Evolutionary conservation across 1,284 basidiomycete species (phyloP).

Genomic region (Peniophora sp.): DNA sequence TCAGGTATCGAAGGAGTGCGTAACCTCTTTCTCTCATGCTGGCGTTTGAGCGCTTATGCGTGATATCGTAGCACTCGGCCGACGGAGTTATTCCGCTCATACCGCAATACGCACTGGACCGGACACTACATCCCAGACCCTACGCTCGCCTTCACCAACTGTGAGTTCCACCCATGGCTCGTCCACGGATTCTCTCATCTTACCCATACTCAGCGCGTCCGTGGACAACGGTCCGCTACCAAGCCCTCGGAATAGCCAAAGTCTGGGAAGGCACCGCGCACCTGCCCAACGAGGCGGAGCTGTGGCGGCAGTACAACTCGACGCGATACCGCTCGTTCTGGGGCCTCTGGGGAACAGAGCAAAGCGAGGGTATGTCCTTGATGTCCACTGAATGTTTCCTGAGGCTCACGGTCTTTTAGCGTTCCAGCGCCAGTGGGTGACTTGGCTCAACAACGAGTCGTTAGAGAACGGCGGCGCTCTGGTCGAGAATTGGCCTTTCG

Average conservation of each 20-base stretch:
- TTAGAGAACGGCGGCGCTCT: slow-evolving; percentile 18
- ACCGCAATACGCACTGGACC: neutral
- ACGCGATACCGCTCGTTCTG: slow-evolving; percentile 15
- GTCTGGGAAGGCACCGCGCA: neutral
- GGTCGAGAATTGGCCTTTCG: slow-evolving; percentile 16
- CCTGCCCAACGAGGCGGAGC: neutral
- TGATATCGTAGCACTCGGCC: neutral
- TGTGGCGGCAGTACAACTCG: slow-evolving; percentile 8
- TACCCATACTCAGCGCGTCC: neutral
- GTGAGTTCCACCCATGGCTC: neutral
- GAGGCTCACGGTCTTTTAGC: slow-evolving; percentile 6
- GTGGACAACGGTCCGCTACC: neutral
- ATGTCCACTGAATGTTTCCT: neutral
- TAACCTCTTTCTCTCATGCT: neutral
- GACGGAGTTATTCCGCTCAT: neutral
- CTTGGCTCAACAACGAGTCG: slow-evolving; percentile 23
- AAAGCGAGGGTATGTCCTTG: slow-evolving; percentile 10
- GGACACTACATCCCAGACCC: neutral
- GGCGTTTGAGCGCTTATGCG: neutral
- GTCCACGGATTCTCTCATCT: neutral
- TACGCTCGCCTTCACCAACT: neutral
- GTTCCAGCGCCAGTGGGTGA: slow-evolving; percentile 18
- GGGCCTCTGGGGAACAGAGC: slow-evolving; percentile 14
- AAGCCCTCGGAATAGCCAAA: neutral
- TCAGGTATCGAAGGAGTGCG: neutral